Percentiles rank a stretch among this genome's conserved stretches.
These are phyloP conservation scores for Yamadazyma mexicana DNA, from an alignment of 1,139 yeast genomes.

Conservation along the genomic window DNA sequence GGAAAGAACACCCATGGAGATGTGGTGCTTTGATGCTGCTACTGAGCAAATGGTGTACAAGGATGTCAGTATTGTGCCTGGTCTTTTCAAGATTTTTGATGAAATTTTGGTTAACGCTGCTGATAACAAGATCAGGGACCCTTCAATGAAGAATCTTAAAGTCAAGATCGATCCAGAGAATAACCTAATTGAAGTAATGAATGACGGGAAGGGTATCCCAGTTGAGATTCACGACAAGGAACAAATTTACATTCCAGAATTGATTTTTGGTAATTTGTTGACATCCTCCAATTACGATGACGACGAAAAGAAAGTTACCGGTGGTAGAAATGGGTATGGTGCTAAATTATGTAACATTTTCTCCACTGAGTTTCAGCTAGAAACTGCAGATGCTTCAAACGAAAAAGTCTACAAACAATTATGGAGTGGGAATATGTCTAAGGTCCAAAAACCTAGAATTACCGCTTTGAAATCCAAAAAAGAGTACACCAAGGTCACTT, in stretches of 20 bases:
- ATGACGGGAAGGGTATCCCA: constrained; percentile 96
- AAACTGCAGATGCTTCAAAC: constrained; percentile 78
- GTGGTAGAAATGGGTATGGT: constrained; percentile 99
- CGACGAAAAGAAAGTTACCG: constrained; percentile 91
- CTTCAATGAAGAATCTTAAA: constrained; percentile 79
- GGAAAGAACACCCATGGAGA: constrained; percentile 72
- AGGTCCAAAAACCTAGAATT: constrained; percentile 75
- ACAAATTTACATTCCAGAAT: constrained; percentile 89
- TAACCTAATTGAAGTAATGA: constrained; percentile 75
- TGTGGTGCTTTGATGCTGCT: constrained; percentile 82
- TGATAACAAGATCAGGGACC: constrained; percentile 95
- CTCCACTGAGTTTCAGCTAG: constrained; percentile 82
- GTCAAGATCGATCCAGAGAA: constrained; percentile 77
- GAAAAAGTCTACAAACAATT: constrained; percentile 71
- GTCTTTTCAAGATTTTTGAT: constrained; percentile 93
- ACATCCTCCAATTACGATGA: constrained; percentile 97
- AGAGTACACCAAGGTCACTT: constrained; percentile 86
- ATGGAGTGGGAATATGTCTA: constrained; percentile 87
- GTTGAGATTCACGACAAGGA: constrained; percentile 92
- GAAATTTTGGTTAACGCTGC: constrained; percentile 98
- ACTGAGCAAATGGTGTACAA: constrained; percentile 71
- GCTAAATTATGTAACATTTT: constrained; percentile 90
- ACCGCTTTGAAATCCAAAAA: constrained; percentile 56
- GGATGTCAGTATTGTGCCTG: constrained; percentile 86
- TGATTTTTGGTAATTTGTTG: constrained; percentile 91